Evolutionary conservation across 805 yeast genomes (phyloP).

Genomic region (Wickerhamomyces xylosicus): DNA sequence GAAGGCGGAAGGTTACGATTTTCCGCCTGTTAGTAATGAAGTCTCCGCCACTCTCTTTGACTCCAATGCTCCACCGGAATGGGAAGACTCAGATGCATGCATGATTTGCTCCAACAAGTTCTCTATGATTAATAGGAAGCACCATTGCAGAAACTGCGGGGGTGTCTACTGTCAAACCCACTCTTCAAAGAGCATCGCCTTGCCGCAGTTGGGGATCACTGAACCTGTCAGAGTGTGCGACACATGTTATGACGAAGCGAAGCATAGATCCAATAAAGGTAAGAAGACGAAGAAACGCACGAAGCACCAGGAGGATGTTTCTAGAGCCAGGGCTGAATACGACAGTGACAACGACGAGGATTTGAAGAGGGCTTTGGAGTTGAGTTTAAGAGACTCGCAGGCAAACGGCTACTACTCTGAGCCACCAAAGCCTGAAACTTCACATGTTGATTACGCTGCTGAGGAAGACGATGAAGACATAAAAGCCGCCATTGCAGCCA

Average conservation of each 20-base stretch:
- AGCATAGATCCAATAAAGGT: constrained; percentile 18
- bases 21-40: constrained; percentile 37
- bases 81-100: constrained; percentile 94
- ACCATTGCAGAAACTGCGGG: constrained; percentile 96
- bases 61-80: constrained; percentile 90
- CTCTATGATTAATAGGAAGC: constrained; percentile 78
- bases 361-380: constrained; percentile 62
- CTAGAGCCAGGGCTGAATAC: constrained; percentile 14
- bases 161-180: constrained; percentile 86
- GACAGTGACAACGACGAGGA: constrained; percentile 48
- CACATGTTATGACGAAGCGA: constrained; percentile 63
- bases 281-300: constrained; percentile 19
- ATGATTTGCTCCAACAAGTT: constrained; percentile 85
- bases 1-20: constrained; percentile 49
- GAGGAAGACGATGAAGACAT: constrained; percentile 80
- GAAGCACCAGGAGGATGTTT: constrained; percentile 15
- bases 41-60: constrained; percentile 55
- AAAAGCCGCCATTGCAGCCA: constrained; percentile 91
- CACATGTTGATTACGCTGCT: constrained; percentile 3
- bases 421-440: constrained; percentile 5
- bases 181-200: constrained; percentile 59
- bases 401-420: constrained; percentile 18
- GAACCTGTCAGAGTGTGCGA: constrained; percentile 93
- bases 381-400: constrained; percentile 54
- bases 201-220: constrained; percentile 78